Evolutionary conservation across 495 filamentous ascomycete species (phyloP).

Genomic region (Cercophora scortea): DNA sequence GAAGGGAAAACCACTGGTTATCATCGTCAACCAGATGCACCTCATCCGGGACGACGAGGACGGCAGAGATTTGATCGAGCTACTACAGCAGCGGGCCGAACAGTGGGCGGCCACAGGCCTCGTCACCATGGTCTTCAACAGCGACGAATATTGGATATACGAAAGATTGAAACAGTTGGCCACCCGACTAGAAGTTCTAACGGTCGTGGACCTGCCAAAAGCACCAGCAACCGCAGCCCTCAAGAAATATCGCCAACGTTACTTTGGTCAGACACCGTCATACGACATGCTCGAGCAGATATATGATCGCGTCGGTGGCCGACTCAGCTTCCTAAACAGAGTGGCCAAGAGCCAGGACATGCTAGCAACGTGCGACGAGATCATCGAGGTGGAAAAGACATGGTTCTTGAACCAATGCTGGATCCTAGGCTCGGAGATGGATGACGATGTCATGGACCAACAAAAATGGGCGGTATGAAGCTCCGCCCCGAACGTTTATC

Average conservation of each 20-base stretch:
- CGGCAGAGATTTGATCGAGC: slow-evolving; percentile 82
- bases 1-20: slow-evolving; percentile 60
- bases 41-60: slow-evolving; percentile 84
- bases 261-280: slow-evolving; percentile 51
- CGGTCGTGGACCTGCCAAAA: slow-evolving; percentile 74
- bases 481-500: background rate
- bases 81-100: slow-evolving; percentile 92
- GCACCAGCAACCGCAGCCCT: slow-evolving; percentile 66
- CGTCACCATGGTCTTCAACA: slow-evolving; percentile 85
- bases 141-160: slow-evolving; percentile 97
- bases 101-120: slow-evolving; percentile 88
- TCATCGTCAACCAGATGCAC: slow-evolving; percentile 90
- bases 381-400: slow-evolving; percentile 74
- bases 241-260: slow-evolving; percentile 62
- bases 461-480: slow-evolving; percentile 80
- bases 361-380: slow-evolving; percentile 66
- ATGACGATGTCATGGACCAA: slow-evolving; percentile 98
- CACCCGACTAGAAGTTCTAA: slow-evolving; percentile 84
- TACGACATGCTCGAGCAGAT: slow-evolving; percentile 58
- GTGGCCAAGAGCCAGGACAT: slow-evolving; percentile 77
- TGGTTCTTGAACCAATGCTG: slow-evolving; percentile 96
- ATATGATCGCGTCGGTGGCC: slow-evolving; percentile 78
- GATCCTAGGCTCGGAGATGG: slow-evolving; percentile 88
- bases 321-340: slow-evolving; percentile 75
- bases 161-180: slow-evolving; percentile 85